Conservation (phyloP, 1,139 yeast genomes). For the Tardiomyces digboiensis region DNA sequence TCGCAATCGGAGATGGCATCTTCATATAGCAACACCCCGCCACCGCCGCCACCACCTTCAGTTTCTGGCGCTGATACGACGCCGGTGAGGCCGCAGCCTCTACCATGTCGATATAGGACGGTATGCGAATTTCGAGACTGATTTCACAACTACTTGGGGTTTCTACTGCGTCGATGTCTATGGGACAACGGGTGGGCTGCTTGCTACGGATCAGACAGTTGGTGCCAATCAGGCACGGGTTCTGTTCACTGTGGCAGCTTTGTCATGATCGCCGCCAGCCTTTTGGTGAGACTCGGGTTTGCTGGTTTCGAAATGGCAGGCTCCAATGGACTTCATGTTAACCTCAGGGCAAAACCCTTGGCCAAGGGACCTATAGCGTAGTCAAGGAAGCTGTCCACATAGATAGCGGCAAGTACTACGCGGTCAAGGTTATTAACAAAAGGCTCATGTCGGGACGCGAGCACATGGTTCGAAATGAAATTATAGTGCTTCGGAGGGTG, state of each 20-base stretch:
- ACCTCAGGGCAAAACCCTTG: conserved; percentile 16
- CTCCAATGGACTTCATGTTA: no score
- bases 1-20: no score
- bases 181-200: no score
- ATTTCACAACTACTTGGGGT: not conserved
- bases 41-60: not conserved
- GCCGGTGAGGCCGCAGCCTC: conserved; percentile 11
- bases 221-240: no score
- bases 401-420: conserved; percentile 30
- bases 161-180: no score
- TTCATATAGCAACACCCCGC: no score
- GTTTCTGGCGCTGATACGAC: not conserved
- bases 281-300: no score
- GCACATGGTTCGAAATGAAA: conserved; percentile 45
- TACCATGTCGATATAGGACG: conserved; percentile 21
- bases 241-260: no score
- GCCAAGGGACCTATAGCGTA: conserved; percentile 33
- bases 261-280: no score
- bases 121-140: conserved; percentile 5
- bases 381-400: conserved; percentile 32
- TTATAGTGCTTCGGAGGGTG: conserved; percentile 39
- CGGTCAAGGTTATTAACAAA: conserved; percentile 35
- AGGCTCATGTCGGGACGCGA: conserved; percentile 35
- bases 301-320: no score
- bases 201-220: no score